phyloP scores from a whole-genome alignment of 1,284 basidiomycete genomes.

The Violaceomyces palustris region DNA sequence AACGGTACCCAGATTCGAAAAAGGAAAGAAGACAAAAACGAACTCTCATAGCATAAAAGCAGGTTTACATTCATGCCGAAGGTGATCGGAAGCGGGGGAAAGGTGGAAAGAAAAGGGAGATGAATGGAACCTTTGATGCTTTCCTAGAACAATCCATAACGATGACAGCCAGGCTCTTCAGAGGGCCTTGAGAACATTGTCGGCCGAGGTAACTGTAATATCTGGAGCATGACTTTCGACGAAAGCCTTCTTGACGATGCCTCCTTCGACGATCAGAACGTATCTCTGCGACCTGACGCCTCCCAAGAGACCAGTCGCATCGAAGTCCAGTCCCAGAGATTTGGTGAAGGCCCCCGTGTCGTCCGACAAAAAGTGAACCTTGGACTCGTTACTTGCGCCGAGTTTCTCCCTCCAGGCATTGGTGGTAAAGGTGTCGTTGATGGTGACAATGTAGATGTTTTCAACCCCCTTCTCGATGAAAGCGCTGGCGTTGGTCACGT shows the following conservation, averaged over 20 bases:
- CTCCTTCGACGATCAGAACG: conserved; percentile 37
- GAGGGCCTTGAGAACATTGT: conserved; percentile 35
- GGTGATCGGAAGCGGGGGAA: too few species aligned
- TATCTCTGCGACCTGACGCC: conserved; percentile 30
- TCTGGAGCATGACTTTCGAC: conserved; percentile 41
- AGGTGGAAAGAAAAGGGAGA: too few species aligned
- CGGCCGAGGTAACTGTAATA: conserved; percentile 40
- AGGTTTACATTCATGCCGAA: too few species aligned
- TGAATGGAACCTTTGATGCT: too few species aligned
- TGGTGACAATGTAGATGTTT: conserved; percentile 43
- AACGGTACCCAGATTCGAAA: too few species aligned
- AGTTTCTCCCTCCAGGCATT: conserved; percentile 50
- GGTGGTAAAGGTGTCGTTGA: conserved; percentile 47
- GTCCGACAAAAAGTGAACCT: conserved; percentile 47
- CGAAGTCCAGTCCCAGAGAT: conserved; percentile 42
- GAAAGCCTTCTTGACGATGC: conserved; percentile 35
- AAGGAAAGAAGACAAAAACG: too few species aligned
- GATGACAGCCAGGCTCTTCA: conserved; percentile 1
- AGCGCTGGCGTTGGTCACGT: conserved; percentile 35
- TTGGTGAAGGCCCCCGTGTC: conserved; percentile 49
- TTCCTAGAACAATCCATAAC: too few species aligned
- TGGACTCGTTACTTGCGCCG: conserved; percentile 14
- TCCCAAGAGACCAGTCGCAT: conserved; percentile 45
- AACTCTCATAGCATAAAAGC: too few species aligned
- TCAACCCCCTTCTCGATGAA: conserved; percentile 45